A percentile compares a stretch with the other conserved stretches of the same genome.
phyloP scores from a whole-genome alignment of 2,329 filamentous ascomycete genomes.

The Talaromyces atroroseus region DNA sequence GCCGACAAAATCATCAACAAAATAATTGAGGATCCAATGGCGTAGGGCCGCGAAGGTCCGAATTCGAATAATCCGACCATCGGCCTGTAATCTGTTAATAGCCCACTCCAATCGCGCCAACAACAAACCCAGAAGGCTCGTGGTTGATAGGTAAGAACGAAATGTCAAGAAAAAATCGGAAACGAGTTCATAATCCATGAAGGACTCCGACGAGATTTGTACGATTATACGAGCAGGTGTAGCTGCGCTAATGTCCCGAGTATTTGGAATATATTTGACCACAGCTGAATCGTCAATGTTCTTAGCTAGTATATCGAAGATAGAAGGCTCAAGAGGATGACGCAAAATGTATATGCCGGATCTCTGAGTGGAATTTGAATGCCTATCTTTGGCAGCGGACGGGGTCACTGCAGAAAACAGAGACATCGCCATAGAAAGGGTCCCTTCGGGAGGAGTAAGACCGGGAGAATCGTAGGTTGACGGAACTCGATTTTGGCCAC shows the following conservation, averaged over 20 bases:
- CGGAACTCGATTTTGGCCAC: constrained; percentile 18
- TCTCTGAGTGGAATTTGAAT: constrained; percentile 31
- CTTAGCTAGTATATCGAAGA: constrained; percentile 76
- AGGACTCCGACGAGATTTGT: constrained; percentile 92
- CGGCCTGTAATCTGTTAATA: constrained; percentile 69
- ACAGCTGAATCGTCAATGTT: constrained; percentile 76
- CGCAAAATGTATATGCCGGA: constrained; percentile 48
- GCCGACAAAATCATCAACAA: constrained; percentile 84
- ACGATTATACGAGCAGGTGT: constrained; percentile 87
- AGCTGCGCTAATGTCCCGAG: constrained; percentile 75
- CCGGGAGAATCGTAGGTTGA: constrained; percentile 24
- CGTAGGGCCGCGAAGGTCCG: constrained; percentile 16
- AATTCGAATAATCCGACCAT: constrained; percentile 82
- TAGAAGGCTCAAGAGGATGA: constrained; percentile 56
- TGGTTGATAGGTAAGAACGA: constrained; percentile 73
- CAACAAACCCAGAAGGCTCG: constrained; percentile 74
- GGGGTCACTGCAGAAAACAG: constrained; percentile 31
- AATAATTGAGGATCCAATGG: constrained; percentile 53
- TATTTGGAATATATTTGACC: constrained; percentile 70
- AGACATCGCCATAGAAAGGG: constrained; percentile 31
- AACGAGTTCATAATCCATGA: constrained; percentile 92
- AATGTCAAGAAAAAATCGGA: constrained; percentile 98
- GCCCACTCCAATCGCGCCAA: constrained; percentile 85
- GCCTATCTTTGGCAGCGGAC: constrained; percentile 25
- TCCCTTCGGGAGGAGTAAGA: constrained; percentile 21